Evolutionary conservation across 345 rosid genomes (phyloP).

Genomic region (Citrus medica): DNA sequence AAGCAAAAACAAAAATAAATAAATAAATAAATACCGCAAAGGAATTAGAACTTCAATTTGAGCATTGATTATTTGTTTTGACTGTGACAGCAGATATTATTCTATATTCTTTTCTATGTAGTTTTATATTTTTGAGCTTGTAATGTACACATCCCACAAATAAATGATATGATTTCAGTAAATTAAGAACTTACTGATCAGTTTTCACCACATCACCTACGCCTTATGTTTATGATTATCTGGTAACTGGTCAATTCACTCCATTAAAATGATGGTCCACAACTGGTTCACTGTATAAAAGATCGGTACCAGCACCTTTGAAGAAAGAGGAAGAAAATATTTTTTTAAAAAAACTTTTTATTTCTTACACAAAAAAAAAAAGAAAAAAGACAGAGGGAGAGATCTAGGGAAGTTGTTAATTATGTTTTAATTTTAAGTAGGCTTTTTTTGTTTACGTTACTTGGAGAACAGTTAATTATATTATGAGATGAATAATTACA

Average conservation of each 20-base stretch:
- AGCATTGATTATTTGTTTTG: neutral
- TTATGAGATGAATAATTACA: too few species aligned
- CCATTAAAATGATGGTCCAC: neutral
- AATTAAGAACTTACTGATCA: neutral
- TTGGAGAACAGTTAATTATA: neutral
- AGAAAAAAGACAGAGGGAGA: too few species aligned
- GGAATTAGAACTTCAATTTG: neutral
- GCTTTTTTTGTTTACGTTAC: slow-evolving; percentile 1
- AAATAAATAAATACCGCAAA: too few species aligned
- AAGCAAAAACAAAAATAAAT: neutral
- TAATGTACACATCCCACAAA: neutral
- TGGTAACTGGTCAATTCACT: neutral
- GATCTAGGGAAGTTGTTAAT: too few species aligned
- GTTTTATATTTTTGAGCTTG: neutral
- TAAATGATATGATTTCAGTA: neutral
- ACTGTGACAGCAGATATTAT: neutral
- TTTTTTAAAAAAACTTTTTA: too few species aligned
- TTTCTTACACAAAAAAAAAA: too few species aligned
- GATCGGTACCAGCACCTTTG: neutral
- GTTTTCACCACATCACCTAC: neutral
- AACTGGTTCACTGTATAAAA: neutral
- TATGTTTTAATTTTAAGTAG: neutral
- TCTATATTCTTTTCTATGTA: neutral
- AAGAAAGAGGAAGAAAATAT: neutral
- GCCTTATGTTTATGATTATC: neutral